A percentile compares a stretch with the other conserved stretches of the same genome.
Evolutionary conservation across 2,329 filamentous ascomycete species (phyloP).

Genomic region (Talaromyces rugulosus): DNA sequence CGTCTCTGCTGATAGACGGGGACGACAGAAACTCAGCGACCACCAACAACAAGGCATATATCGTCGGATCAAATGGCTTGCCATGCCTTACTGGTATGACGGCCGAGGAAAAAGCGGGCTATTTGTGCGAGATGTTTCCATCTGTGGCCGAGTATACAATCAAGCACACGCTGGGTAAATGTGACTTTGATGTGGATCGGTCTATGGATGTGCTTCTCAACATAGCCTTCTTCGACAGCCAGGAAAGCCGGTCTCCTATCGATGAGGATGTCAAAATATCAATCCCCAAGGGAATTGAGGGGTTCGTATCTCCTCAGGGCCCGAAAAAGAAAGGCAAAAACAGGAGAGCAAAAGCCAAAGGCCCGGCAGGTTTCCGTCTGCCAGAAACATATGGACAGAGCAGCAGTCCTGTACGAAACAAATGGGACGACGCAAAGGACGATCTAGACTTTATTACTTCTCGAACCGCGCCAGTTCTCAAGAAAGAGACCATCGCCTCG

Average conservation of each 20-base stretch:
- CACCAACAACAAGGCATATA: slow-evolving; percentile 19
- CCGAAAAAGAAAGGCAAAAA: slow-evolving; percentile 27
- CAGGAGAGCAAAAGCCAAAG: slow-evolving; percentile 10
- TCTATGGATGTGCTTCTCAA: slow-evolving; percentile 80
- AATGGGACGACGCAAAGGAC: slow-evolving; percentile 54
- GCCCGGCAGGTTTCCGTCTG: slow-evolving; percentile 4
- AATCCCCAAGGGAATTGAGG: slow-evolving; percentile 71
- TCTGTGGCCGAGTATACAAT: slow-evolving; percentile 64
- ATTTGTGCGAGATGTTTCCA: slow-evolving; percentile 68
- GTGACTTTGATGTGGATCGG: slow-evolving; percentile 60
- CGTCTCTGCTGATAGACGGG: slow-evolving; percentile 26
- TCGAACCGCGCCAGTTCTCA: slow-evolving; percentile 44
- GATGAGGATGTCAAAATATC: slow-evolving; percentile 40
- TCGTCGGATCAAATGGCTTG: slow-evolving; percentile 24
- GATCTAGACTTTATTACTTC: slow-evolving; percentile 60
- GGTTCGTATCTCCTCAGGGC: slow-evolving; percentile 57
- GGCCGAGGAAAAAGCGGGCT: slow-evolving; percentile 57
- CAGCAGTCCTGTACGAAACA: slow-evolving; percentile 38
- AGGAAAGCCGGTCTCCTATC: slow-evolving; percentile 59
- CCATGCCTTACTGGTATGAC: slow-evolving; percentile 25
- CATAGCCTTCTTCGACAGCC: slow-evolving; percentile 69
- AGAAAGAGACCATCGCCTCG: slow-evolving; percentile 48
- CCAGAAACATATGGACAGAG: background rate
- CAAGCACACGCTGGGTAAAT: slow-evolving; percentile 62
- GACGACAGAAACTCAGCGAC: slow-evolving; percentile 12